Evolutionary conservation across 2,329 filamentous ascomycete species (phyloP).

Genomic region (Penicillium thymicola): DNA sequence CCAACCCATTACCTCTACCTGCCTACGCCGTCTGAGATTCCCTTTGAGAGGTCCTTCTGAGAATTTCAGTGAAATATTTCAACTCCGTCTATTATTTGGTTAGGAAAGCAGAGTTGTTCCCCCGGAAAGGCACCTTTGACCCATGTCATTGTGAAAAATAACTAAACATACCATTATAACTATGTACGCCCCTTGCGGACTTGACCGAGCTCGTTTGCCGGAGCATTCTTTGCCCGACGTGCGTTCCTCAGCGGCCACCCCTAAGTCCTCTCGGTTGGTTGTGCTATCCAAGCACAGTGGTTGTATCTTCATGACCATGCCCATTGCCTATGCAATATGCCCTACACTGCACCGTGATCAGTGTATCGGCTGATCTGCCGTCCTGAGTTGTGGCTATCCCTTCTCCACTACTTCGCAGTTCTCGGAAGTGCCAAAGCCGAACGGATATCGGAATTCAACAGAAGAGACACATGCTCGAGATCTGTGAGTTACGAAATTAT

Average conservation of each 20-base stretch:
- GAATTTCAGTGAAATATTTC: no score
- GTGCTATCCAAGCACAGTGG: background rate
- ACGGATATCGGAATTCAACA: background rate
- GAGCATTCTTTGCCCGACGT: background rate
- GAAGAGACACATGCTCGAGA: background rate
- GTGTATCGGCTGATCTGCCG: background rate
- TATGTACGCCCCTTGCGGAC: background rate
- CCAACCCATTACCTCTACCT: no score
- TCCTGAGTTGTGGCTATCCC: background rate
- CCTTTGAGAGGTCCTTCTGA: no score
- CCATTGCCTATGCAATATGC: background rate
- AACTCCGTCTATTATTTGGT: background rate
- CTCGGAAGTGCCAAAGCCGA: background rate
- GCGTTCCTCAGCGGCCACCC: background rate
- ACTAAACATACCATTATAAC: background rate
- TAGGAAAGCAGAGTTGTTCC: background rate
- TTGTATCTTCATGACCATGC: background rate
- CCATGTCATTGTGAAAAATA: background rate
- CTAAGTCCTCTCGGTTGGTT: background rate
- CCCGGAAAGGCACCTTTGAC: background rate
- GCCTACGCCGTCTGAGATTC: no score
- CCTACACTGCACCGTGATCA: background rate
- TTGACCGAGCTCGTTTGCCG: background rate
- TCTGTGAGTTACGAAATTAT: background rate
- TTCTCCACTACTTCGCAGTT: background rate